Percentiles rank a stretch among this genome's conserved stretches.
Conservation (phyloP, 1,284 basidiomycete genomes). For the Abortiporus biennis region DNA sequence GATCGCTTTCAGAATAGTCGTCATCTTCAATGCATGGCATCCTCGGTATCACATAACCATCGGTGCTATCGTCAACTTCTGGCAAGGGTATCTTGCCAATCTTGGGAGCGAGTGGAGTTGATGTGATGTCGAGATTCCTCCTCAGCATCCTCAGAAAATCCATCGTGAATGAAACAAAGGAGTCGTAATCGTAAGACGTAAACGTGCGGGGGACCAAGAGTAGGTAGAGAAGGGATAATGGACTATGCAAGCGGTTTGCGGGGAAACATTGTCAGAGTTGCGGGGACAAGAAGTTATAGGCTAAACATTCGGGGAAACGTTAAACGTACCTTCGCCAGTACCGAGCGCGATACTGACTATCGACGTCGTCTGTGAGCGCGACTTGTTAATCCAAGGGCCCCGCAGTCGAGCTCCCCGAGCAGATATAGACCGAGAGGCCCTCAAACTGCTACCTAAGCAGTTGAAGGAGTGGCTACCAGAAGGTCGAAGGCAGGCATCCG, state of each 20-base stretch:
- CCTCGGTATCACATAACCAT: too few relatives aligned
- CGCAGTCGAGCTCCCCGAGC: conserved; percentile 22
- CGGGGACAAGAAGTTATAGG: neutral
- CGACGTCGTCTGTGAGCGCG: conserved; percentile 11
- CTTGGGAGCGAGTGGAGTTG: conserved; percentile 26
- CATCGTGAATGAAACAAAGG: conserved; percentile 14
- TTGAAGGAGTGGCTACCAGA: conserved; percentile 15
- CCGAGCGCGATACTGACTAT: neutral
- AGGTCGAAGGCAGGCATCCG: neutral
- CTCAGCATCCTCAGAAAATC: conserved; percentile 23
- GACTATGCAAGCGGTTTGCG: conserved; percentile 13
- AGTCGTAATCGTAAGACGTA: conserved; percentile 10
- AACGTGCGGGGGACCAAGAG: conserved; percentile 7
- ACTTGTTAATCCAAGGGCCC: conserved; percentile 15
- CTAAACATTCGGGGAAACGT: neutral
- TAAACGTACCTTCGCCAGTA: neutral
- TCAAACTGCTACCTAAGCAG: conserved; percentile 18
- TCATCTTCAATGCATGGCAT: too few relatives aligned
- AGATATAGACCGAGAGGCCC: conserved; percentile 27
- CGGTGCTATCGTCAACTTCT: conserved; percentile 21
- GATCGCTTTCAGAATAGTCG: too few relatives aligned
- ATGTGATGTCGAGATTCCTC: conserved; percentile 14
- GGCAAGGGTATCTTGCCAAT: conserved; percentile 22
- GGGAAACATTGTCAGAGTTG: too few relatives aligned
- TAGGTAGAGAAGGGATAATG: conserved; percentile 2